phyloP scores from a whole-genome alignment of 2,329 filamentous ascomycete genomes.

The Neonectria coccinea region DNA sequence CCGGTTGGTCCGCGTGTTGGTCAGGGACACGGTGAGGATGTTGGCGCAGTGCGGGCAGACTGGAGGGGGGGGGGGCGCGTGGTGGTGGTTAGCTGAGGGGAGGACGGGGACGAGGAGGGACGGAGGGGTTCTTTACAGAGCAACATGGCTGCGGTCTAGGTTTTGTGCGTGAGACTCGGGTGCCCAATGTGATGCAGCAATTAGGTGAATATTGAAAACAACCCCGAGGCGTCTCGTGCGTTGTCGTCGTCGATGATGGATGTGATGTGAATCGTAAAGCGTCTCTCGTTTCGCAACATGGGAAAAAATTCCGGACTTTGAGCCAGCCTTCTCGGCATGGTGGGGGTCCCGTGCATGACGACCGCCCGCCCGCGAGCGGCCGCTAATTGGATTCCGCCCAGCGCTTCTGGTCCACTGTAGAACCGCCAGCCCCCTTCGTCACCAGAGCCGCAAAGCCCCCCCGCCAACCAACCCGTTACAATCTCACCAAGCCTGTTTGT shows the following conservation, averaged over 20 bases:
- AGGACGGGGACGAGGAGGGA: slow-evolving; percentile 16
- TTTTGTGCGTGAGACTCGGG: neutral
- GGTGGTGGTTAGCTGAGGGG: slow-evolving; percentile 32
- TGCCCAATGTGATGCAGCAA: neutral
- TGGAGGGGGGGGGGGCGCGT: slow-evolving; percentile 45
- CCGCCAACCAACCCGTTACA: neutral
- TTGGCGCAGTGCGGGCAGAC: slow-evolving; percentile 89
- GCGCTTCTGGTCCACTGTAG: slow-evolving; percentile 1
- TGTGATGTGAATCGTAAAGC: slow-evolving; percentile 16
- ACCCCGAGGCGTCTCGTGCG: neutral
- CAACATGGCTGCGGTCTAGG: slow-evolving; percentile 63
- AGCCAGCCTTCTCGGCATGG: slow-evolving; percentile 16
- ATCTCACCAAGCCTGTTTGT: slow-evolving; percentile 7
- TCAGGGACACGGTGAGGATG: slow-evolving; percentile 78
- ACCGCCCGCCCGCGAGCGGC: neutral
- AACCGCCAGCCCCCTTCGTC: slow-evolving; percentile 1
- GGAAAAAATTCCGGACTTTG: slow-evolving; percentile 22
- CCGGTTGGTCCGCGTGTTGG: slow-evolving; percentile 74
- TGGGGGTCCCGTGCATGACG: slow-evolving; percentile 33
- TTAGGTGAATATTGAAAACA: neutral
- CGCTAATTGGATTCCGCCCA: neutral
- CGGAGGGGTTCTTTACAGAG: slow-evolving; percentile 67
- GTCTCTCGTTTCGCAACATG: slow-evolving; percentile 15
- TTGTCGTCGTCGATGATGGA: slow-evolving; percentile 4
- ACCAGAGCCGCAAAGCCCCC: neutral